Conservation (phyloP, 1,139 yeast species). For the Taphrina sp. region DNA sequence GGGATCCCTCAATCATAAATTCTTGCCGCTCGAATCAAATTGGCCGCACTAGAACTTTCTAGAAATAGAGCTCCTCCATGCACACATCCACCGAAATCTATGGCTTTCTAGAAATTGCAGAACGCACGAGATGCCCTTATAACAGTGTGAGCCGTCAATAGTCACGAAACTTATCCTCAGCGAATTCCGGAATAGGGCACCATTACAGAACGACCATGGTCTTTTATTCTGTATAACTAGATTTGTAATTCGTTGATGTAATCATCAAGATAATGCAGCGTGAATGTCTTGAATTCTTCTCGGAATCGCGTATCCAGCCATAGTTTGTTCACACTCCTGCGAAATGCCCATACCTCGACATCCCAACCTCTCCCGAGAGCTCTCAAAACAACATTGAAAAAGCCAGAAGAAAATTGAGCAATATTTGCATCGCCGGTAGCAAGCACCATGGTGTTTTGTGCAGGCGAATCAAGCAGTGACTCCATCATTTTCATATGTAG, state of each 20-base stretch:
- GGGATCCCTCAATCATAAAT: too few species aligned
- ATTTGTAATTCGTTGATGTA: constrained; percentile 15
- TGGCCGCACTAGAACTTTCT: too few species aligned
- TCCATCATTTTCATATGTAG: constrained; percentile 34
- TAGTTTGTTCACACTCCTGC: constrained; percentile 5
- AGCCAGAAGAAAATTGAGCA: constrained; percentile 31
- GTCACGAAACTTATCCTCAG: too few species aligned
- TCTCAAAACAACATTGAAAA: constrained; percentile 30
- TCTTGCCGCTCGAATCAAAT: too few species aligned
- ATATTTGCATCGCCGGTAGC: constrained; percentile 33
- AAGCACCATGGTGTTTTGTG: constrained; percentile 28
- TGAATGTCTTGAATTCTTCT: constrained; percentile 11
- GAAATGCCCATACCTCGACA: constrained; percentile 30
- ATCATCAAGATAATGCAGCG: constrained; percentile 26
- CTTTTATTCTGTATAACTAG: too few species aligned
- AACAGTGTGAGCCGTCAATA: too few species aligned
- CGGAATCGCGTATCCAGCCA: constrained; percentile 26
- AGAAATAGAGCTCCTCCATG: too few species aligned
- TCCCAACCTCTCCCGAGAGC: constrained; percentile 33
- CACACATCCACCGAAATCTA: too few species aligned
- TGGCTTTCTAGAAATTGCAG: too few species aligned
- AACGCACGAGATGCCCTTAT: too few species aligned
- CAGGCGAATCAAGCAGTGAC: constrained; percentile 21
- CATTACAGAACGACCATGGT: too few species aligned
- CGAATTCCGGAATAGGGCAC: too few species aligned